These are phyloP conservation scores for Eucalyptus urophylla DNA, from an alignment of 345 rosid genomes.

Conservation along the genomic window DNA sequence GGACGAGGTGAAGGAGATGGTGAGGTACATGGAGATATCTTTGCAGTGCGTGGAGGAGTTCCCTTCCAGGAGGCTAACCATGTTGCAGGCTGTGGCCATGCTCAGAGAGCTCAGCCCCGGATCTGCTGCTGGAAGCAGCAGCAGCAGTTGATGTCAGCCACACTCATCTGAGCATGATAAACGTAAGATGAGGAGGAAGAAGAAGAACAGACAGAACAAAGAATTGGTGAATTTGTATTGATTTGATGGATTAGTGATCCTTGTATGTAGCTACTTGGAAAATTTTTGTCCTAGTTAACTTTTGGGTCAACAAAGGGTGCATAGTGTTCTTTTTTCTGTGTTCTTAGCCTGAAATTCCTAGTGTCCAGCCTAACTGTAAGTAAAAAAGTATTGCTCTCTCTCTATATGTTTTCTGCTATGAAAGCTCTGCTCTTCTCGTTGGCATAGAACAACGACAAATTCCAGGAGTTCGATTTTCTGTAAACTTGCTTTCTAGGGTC, in stretches of 20 bases:
- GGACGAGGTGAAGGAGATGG: constrained; percentile 65
- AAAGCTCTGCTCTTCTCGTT: neutral
- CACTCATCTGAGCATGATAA: neutral
- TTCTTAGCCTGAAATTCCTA: neutral
- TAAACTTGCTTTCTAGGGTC: neutral
- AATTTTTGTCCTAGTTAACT: neutral
- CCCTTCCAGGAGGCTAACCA: constrained; percentile 76
- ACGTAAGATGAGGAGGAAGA: neutral
- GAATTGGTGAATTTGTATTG: neutral
- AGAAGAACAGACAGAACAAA: neutral
- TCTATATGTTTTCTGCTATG: neutral
- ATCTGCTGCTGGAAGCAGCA: constrained; percentile 35
- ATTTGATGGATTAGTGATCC: neutral
- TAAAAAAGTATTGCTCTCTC: neutral
- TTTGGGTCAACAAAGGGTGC: neutral
- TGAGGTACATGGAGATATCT: constrained; percentile 68
- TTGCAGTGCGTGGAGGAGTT: constrained; percentile 84
- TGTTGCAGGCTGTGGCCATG: constrained; percentile 88
- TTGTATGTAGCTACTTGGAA: neutral
- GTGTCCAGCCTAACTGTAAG: neutral
- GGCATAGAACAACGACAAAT: neutral
- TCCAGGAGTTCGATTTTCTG: neutral
- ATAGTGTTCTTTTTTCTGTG: neutral
- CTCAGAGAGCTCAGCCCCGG: constrained; percentile 60
- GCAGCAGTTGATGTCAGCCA: constrained; percentile 7